These are phyloP conservation scores for Hypoxylon intermedium DNA, from an alignment of 495 filamentous ascomycete species.

Conservation along the genomic window DNA sequence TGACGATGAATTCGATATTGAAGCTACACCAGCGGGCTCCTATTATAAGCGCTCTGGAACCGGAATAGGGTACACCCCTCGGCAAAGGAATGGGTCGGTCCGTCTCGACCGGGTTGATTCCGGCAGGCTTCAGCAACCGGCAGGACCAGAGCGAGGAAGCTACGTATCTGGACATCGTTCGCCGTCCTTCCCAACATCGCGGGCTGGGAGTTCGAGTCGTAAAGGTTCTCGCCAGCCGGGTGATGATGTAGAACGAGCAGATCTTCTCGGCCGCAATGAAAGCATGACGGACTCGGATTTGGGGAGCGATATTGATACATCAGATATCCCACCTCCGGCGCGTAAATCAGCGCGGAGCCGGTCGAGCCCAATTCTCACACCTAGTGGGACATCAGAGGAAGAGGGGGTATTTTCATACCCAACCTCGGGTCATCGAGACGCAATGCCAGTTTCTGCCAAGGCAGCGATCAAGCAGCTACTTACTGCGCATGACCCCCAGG, in stretches of 20 bases:
- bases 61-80: conserved; percentile 78
- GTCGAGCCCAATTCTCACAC: conserved; percentile 62
- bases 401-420: conserved; percentile 46
- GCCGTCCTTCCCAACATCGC: conserved; percentile 46
- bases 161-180: conserved; percentile 63
- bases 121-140: conserved; percentile 44
- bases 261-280: conserved; percentile 65
- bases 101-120: conserved; percentile 42
- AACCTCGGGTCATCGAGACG: conserved; percentile 42
- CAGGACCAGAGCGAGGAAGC: conserved; percentile 51
- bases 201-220: conserved; percentile 57
- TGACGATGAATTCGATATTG: conserved; percentile 98
- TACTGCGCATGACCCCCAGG: conserved; percentile 84
- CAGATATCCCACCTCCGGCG: conserved; percentile 62
- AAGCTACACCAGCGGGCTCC: conserved; percentile 72
- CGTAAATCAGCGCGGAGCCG: conserved; percentile 53
- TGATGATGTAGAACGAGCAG: conserved; percentile 66
- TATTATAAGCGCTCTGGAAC: conserved; percentile 77
- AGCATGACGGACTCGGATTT: conserved; percentile 68
- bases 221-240: conserved; percentile 47
- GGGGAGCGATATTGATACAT: conserved; percentile 71
- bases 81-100: conserved; percentile 50
- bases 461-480: conserved; percentile 70
- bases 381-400: conserved; percentile 37
- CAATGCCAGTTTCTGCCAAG: conserved; percentile 67